Conservation (phyloP, 345 rosid species). For the Crucihimalaya himalaica region DNA sequence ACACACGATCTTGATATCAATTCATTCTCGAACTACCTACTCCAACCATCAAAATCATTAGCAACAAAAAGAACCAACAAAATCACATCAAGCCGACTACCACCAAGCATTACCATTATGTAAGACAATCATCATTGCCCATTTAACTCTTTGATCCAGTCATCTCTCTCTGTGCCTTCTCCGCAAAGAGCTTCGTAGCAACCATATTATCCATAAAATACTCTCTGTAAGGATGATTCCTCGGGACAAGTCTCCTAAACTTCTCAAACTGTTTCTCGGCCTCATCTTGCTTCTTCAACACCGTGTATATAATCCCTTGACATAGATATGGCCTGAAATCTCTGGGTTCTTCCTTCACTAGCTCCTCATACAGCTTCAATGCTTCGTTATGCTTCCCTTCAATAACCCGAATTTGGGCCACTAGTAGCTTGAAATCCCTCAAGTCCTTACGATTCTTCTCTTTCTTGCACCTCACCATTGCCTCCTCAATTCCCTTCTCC, state of each 20-base stretch:
- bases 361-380: constrained; percentile 73
- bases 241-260: constrained; percentile 77
- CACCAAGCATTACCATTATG: constrained; percentile 11
- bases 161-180: constrained; percentile 55
- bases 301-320: constrained; percentile 79
- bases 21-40: constrained; percentile 22
- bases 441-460: constrained; percentile 62
- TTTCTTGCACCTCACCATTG: constrained; percentile 76
- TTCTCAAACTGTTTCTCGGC: constrained; percentile 86
- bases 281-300: constrained; percentile 72
- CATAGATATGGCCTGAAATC: constrained; percentile 93
- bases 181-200: constrained; percentile 63
- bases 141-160: constrained; percentile 44
- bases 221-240: constrained; percentile 85
- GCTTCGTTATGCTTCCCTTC: constrained; percentile 72
- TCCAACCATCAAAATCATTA: constrained; percentile 28
- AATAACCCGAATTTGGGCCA: constrained; percentile 76
- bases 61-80: neutral
- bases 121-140: neutral
- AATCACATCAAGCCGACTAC: neutral
- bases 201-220: constrained; percentile 77
- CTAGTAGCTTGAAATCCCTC: constrained; percentile 76
- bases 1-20: neutral
- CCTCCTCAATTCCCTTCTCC: constrained; percentile 58
- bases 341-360: constrained; percentile 85